Conservation (phyloP, 2,329 filamentous ascomycete species). For the Xylariaceae sp. region DNA sequence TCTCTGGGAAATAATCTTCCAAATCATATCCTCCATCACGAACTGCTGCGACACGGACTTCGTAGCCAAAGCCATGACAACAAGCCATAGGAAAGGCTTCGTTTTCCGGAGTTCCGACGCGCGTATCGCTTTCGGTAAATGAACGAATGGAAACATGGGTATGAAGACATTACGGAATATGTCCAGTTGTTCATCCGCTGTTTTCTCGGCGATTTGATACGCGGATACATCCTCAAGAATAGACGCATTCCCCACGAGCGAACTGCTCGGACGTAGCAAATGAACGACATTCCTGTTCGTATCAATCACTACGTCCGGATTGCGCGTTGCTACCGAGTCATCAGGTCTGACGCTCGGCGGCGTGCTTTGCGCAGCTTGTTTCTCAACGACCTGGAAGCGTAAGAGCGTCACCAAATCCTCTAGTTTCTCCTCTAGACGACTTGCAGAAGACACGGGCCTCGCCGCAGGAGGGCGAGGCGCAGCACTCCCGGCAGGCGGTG, state of each 20-base stretch:
- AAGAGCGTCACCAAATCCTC: slow-evolving; percentile 45
- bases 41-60: slow-evolving; percentile 18
- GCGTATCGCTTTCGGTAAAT: slow-evolving; percentile 14
- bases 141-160: slow-evolving; percentile 18
- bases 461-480: not conserved
- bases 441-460: slow-evolving; percentile 21
- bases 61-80: slow-evolving; percentile 17
- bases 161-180: slow-evolving; percentile 18
- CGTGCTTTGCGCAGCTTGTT: slow-evolving; percentile 10
- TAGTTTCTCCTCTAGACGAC: slow-evolving; percentile 45
- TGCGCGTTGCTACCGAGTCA: not conserved
- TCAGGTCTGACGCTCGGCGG: not conserved
- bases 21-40: slow-evolving; percentile 17
- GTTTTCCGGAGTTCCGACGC: slow-evolving; percentile 16
- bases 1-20: slow-evolving; percentile 22
- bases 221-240: slow-evolving; percentile 16
- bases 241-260: not conserved
- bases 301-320: slow-evolving; percentile 21
- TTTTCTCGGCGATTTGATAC: slow-evolving; percentile 9
- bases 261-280: slow-evolving; percentile 11
- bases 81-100: slow-evolving; percentile 23
- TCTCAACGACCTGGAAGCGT: slow-evolving; percentile 22
- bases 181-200: slow-evolving; percentile 18
- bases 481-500: not conserved
- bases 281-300: slow-evolving; percentile 14